phyloP scores from a whole-genome alignment of 306 rosid genomes.

The Cyamopsis tetragonoloba region DNA sequence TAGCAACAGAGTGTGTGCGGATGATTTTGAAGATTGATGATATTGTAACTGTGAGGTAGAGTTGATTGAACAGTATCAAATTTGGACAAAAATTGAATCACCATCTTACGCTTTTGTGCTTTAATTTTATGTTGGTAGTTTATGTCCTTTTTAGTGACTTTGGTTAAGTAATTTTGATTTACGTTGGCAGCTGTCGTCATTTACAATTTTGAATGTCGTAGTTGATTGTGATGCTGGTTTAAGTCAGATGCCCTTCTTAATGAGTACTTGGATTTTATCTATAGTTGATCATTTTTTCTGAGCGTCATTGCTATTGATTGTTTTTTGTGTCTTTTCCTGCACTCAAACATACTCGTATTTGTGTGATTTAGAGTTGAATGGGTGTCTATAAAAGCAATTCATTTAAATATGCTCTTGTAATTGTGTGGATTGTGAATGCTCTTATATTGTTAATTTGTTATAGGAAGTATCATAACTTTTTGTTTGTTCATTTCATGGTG shows the following conservation, averaged over 20 bases:
- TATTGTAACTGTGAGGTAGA: constrained; percentile 90
- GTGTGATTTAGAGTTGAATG: constrained; percentile 17
- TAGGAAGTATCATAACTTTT: neutral
- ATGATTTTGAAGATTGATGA: constrained; percentile 99
- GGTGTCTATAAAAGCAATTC: neutral
- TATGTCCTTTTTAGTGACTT: constrained; percentile 14
- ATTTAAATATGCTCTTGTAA: neutral
- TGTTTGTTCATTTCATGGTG: neutral
- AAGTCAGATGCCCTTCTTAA: neutral
- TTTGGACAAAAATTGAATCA: constrained; percentile 22
- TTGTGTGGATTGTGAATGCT: neutral
- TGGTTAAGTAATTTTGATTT: constrained; percentile 29
- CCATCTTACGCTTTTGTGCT: constrained; percentile 20
- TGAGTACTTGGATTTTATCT: constrained; percentile 19
- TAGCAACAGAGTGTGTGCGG: constrained; percentile 96
- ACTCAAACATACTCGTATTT: neutral
- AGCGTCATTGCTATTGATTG: neutral
- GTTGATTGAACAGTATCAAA: constrained; percentile 15
- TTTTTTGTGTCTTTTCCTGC: neutral
- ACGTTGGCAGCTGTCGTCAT: constrained; percentile 19
- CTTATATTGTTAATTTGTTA: neutral
- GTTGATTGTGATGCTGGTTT: constrained; percentile 16
- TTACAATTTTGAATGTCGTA: constrained; percentile 16
- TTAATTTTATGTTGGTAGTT: constrained; percentile 28
- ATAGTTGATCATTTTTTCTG: neutral